A percentile compares a stretch with the other conserved stretches of the same genome.
These are phyloP conservation scores for Tirmania nivea DNA, from an alignment of 495 filamentous ascomycete species.

Conservation along the genomic window DNA sequence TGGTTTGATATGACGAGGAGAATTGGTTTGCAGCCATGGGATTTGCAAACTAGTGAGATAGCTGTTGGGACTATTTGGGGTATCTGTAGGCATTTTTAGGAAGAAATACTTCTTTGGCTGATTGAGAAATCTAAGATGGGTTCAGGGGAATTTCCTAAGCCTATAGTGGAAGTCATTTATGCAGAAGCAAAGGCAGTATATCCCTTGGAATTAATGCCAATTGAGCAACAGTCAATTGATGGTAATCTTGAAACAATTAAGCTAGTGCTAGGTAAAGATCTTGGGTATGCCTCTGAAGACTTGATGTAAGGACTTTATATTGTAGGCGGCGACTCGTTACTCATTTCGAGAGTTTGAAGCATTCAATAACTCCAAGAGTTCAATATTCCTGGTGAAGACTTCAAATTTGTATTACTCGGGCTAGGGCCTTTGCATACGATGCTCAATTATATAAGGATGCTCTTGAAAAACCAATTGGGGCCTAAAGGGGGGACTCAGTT, in stretches of 20 bases:
- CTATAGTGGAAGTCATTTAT: neutral
- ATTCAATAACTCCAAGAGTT: neutral
- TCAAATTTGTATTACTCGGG: neutral
- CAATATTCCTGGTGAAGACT: neutral
- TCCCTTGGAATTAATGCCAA: neutral
- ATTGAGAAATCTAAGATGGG: neutral
- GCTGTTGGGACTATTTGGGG: neutral
- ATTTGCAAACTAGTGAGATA: neutral
- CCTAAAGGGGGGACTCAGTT: neutral
- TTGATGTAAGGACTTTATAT: neutral
- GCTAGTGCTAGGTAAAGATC: neutral
- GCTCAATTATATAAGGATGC: neutral
- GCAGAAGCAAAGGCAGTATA: neutral
- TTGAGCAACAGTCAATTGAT: neutral
- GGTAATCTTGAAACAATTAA: neutral
- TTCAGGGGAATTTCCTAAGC: neutral
- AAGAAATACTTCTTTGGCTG: neutral
- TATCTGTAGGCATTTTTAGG: neutral
- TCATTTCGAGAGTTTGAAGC: neutral
- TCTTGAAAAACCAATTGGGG: neutral
- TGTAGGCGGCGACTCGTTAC: neutral
- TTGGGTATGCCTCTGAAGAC: neutral
- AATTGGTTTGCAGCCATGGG: neutral
- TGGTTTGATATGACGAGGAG: neutral
- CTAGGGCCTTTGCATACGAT: neutral